Evolutionary conservation across 257 asterid genomes (phyloP), one percentile per base, ranked within the genome.

Genomic region (Ajuga chamaepitys): DNA sequence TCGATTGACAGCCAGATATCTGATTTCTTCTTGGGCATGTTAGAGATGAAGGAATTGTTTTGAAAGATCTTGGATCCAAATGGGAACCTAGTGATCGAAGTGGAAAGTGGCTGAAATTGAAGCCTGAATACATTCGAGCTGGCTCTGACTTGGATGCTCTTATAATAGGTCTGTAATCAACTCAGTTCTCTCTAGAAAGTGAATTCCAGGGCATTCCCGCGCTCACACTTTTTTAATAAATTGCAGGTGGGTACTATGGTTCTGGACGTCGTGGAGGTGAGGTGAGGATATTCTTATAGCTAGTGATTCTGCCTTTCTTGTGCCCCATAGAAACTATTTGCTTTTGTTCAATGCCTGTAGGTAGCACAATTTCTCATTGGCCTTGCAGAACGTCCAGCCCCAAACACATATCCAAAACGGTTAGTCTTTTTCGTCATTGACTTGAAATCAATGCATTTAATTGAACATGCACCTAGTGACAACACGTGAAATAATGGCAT

Each of bases 21-120:
- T 71, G 41, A 53, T 57, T 45, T 40, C 55, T 38, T 46, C 70
- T 58, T 79, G 62, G 65, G 51, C 13, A 58, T 73, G 53, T 46
- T 68, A 93, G 99, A 78, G 97, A 93, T 70, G 99, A 93, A 79
- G 99, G 99, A 56, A 76, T 93, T 59, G 88, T 93, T 58, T 44
- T 93, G 74, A 93, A 93, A 84, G 96, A 93, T 81, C 89, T 93
- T 59, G 74, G 70, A 72, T 93, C 99, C 70, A 93, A 89, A 79
- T 93, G 99, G 99, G 99, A 93, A 66, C 99, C 99, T 44, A 78
- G 97, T 73, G 99, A 93, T 77, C 86, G 99, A 55, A 93, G 92
- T 83, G 95, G 90, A 75, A 93, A 93, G 87, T 93, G 99, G 99
- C 83, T 87, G 59, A 93, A 93, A 67, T 74, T 93, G 75, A 93